Evolutionary conservation across 805 yeast species (phyloP).

Genomic region (Komagataella mondaviorum): DNA sequence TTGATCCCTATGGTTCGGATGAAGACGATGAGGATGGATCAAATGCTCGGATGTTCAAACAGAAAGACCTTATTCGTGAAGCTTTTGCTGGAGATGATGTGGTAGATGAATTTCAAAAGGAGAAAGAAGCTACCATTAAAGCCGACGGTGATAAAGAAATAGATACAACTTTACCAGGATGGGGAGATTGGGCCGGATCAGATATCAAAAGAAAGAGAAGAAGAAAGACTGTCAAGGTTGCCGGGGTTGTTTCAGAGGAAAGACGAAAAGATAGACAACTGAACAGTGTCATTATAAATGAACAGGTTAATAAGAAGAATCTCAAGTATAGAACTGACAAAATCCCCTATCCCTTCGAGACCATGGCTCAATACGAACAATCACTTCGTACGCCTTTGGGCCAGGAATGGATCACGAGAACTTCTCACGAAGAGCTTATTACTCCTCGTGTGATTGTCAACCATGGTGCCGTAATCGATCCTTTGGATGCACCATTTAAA

Average conservation of each 20-base stretch:
- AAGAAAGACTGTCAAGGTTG: slow-evolving; percentile 54
- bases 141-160: slow-evolving; percentile 84
- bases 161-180: slow-evolving; percentile 84
- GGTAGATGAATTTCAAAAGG: slow-evolving; percentile 63
- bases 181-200: slow-evolving; percentile 96
- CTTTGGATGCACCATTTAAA: slow-evolving; percentile 76
- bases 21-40: slow-evolving; percentile 31
- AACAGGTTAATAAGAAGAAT: slow-evolving; percentile 71
- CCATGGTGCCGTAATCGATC: slow-evolving; percentile 84
- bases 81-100: slow-evolving; percentile 99
- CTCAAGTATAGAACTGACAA: slow-evolving; percentile 73
- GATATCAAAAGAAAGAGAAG: slow-evolving; percentile 34
- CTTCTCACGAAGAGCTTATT: slow-evolving; percentile 74
- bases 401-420: slow-evolving; percentile 88
- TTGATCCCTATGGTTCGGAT: slow-evolving; percentile 28
- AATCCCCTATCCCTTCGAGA: slow-evolving; percentile 94
- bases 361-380: slow-evolving; percentile 88
- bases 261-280: slow-evolving; percentile 68
- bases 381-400: slow-evolving; percentile 93
- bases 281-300: slow-evolving; percentile 81
- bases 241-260: slow-evolving; percentile 62
- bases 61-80: slow-evolving; percentile 68
- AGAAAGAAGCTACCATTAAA: slow-evolving; percentile 48
- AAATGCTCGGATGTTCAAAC: slow-evolving; percentile 48
- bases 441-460: slow-evolving; percentile 82